A percentile compares a stretch with the other conserved stretches of the same genome.
These are phyloP conservation scores for Geranium brycei DNA, from an alignment of 345 rosid species.

Conservation along the genomic window DNA sequence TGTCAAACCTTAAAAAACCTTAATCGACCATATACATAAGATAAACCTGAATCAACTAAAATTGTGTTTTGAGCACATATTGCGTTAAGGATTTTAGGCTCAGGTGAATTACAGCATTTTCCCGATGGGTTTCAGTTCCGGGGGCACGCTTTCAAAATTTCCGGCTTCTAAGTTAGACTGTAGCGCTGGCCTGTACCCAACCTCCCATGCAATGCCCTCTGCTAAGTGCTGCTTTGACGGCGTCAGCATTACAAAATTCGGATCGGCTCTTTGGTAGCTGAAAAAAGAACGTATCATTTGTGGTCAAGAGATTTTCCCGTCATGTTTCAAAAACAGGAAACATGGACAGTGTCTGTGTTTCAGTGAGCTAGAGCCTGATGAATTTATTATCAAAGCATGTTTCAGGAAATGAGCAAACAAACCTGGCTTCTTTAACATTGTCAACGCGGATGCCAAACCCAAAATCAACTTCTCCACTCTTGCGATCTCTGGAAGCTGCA, in stretches of 20 bases:
- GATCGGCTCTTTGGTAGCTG: constrained; percentile 94
- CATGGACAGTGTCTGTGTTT: background rate
- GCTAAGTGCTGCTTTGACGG: constrained; percentile 86
- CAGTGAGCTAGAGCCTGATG: background rate
- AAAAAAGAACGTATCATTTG: constrained; percentile 3
- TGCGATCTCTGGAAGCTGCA: constrained; percentile 63
- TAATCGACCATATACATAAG: too few species aligned
- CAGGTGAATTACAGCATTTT: constrained; percentile 35
- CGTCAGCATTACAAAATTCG: constrained; percentile 76
- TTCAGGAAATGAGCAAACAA: constrained; percentile 1
- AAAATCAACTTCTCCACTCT: constrained; percentile 27
- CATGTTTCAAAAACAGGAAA: background rate
- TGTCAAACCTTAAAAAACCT: too few species aligned
- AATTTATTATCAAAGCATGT: background rate
- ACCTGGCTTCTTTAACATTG: constrained; percentile 81
- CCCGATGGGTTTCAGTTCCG: constrained; percentile 54
- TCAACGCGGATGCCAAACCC: constrained; percentile 82
- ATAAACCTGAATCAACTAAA: too few species aligned
- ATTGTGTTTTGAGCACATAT: too few species aligned
- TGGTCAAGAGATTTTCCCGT: too few species aligned
- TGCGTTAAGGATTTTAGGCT: too few species aligned
- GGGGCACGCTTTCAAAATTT: constrained; percentile 52
- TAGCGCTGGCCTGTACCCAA: constrained; percentile 63
- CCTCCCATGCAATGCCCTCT: constrained; percentile 58
- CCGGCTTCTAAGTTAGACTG: constrained; percentile 58